These are phyloP conservation scores for Lepidium africanum DNA, from an alignment of 345 rosid species.

Conservation along the genomic window DNA sequence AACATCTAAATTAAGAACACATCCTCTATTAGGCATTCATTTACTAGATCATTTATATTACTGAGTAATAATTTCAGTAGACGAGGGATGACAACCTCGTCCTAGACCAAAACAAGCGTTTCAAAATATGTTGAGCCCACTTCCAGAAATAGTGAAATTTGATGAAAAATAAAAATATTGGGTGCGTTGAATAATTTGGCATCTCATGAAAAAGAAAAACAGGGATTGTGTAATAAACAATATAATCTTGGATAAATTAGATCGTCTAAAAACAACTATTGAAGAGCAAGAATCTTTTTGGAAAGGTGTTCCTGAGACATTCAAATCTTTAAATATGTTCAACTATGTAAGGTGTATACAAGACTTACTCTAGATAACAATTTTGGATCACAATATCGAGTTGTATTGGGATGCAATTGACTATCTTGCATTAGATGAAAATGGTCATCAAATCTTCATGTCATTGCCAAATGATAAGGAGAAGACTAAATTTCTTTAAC, in stretches of 20 bases:
- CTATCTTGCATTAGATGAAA: not conserved
- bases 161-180: not conserved
- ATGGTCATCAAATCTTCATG: not conserved
- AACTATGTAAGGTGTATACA: not conserved
- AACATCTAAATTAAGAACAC: too few relatives aligned
- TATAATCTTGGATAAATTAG: not conserved
- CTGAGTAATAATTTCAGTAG: too few relatives aligned
- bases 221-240: not conserved
- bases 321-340: not conserved
- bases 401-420: not conserved
- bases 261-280: not conserved
- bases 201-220: not conserved
- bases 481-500: too few relatives aligned
- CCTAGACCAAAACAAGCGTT: too few relatives aligned
- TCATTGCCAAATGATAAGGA: too few relatives aligned
- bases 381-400: not conserved
- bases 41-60: too few relatives aligned
- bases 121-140: not conserved
- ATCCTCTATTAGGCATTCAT: too few relatives aligned
- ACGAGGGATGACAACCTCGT: too few relatives aligned
- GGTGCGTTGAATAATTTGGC: not conserved
- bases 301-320: not conserved
- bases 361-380: not conserved
- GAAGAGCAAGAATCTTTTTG: not conserved
- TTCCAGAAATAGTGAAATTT: not conserved